Conservation (phyloP, 169 alveolate genomes). For the Plasmodium vinckei region DNA sequence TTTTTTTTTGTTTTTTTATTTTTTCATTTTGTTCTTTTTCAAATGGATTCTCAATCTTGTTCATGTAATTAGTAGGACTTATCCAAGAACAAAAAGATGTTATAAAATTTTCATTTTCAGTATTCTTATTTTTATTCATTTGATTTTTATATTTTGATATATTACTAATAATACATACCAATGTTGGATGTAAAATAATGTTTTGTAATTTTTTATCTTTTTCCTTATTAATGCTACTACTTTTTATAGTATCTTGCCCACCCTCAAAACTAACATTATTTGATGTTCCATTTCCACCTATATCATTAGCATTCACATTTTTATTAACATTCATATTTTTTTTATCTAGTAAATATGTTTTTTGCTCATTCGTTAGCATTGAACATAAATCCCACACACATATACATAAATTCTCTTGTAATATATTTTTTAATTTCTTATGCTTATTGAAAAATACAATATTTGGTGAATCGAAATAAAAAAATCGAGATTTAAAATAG, state of each 20-base stretch:
- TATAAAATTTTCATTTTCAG: constrained; percentile 21
- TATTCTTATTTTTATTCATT: constrained; percentile 8
- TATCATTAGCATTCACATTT: background rate
- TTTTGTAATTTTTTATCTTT: constrained; percentile 8
- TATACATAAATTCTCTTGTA: constrained; percentile 18
- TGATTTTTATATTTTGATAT: constrained; percentile 20
- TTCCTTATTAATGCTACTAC: background rate
- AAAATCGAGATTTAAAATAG: constrained; percentile 41
- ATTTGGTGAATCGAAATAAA: constrained; percentile 35
- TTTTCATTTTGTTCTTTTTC: background rate
- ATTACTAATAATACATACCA: constrained; percentile 50
- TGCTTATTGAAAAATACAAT: constrained; percentile 33
- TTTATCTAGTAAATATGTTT: constrained; percentile 21
- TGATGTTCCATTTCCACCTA: background rate
- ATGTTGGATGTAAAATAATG: constrained; percentile 33
- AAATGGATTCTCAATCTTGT: constrained; percentile 1
- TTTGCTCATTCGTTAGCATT: constrained; percentile 43
- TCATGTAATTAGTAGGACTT: constrained; percentile 2
- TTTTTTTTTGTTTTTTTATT: background rate
- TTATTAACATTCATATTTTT: background rate
- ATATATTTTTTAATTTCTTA: constrained; percentile 13
- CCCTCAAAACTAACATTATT: background rate
- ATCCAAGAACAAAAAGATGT: constrained; percentile 41
- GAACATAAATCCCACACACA: constrained; percentile 71
- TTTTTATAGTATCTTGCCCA: background rate